phyloP scores from a whole-genome alignment of 192 early-diverging fungal species.

The Coemansia sp. region DNA sequence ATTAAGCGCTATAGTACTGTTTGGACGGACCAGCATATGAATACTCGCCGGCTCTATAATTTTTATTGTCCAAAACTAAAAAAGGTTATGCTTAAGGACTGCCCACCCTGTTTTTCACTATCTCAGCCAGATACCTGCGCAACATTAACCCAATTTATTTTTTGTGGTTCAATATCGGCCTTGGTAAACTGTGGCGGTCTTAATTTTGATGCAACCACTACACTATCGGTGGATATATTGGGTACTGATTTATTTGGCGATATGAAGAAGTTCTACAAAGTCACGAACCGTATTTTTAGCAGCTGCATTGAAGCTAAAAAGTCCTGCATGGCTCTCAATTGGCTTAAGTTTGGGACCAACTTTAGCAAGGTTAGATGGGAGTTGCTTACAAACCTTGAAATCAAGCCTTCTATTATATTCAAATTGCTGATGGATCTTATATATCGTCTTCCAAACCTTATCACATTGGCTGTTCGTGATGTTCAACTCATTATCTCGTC shows the following conservation, averaged over 20 bases:
- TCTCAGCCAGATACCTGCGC: not conserved
- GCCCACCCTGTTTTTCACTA: not conserved
- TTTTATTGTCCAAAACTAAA: not conserved
- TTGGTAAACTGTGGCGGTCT: not conserved
- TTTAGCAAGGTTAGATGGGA: not conserved
- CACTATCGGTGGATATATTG: not conserved
- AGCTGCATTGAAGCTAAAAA: not conserved
- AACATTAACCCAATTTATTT: not conserved
- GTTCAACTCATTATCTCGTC: not conserved
- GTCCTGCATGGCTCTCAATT: not conserved
- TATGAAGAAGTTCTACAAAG: not conserved
- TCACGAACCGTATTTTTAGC: not conserved
- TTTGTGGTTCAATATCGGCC: not conserved
- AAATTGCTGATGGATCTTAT: not conserved
- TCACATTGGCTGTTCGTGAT: not conserved
- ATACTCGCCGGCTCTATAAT: not conserved
- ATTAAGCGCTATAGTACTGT: not conserved
- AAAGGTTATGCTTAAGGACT: not conserved
- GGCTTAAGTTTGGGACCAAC: not conserved
- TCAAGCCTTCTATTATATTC: not conserved
- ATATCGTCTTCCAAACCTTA: not conserved
- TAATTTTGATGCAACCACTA: not conserved
- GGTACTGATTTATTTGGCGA: not conserved
- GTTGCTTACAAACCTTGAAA: not conserved
- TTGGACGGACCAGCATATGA: not conserved